Base-by-base conservation (phyloP, 768 basidiomycete species). In the Panaeolus papilionaceus region DNA sequence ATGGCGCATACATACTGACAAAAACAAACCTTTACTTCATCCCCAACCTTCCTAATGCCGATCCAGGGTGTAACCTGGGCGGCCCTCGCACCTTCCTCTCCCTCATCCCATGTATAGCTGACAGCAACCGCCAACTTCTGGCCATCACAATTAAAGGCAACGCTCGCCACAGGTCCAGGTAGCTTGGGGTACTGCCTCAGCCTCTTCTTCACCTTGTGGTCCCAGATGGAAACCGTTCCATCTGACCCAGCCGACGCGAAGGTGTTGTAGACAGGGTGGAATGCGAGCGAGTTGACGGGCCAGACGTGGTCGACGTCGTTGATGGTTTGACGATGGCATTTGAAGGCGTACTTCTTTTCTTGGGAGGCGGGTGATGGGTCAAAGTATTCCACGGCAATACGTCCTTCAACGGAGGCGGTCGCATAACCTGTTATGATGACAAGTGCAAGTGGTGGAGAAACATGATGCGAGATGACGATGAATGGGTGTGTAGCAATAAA, bases 321-420 rank as follows among this genome's bases (percentile, higher is more conserved):
- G 68, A 95, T 89, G 4, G 93, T 89, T 75, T 95, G 26, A 54
- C 97, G 86, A 74, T 99, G 97, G 70, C 96, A 98, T 76, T 98
- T 96, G 87, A 98, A 99, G 2, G 98, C 98, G 77, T 96, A 98
- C 80, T 96, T 90, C 78, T 84, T 86, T 28, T 92, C 90, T 77
- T 99, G 97, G 0, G 85, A 83, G 28, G 88, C 87, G 0, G 90
- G 84, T 3, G 87, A 87, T 1, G 93, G 89, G 70, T 98, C 94
- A 71, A 98, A 96, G 77, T 97, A 99, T 77, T 99, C 98, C 38
- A 99, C 96, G 0, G 96, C 95, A 67, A 99, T 98, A 26, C 98
- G 87, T 1, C 98, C 98, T 74, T 99, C 98, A 14, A 96, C 95
- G 0, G 94, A 96, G 0, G 92, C 93, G 0, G 92, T 94, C 11